Evolutionary conservation across 2,329 filamentous ascomycete genomes (phyloP).

Genomic region (Pseudogymnoascus sp.): DNA sequence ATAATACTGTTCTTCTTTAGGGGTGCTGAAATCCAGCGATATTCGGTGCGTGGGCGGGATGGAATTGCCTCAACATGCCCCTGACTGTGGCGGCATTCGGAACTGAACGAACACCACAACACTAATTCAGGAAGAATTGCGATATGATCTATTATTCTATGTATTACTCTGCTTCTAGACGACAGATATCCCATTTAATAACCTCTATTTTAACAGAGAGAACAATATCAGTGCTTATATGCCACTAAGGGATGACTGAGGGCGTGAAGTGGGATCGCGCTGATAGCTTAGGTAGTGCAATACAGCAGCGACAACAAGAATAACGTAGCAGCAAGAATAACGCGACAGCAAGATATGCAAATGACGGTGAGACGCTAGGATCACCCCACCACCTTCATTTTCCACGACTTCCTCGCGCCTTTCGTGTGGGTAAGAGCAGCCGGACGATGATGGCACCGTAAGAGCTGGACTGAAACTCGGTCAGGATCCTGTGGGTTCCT

Average conservation of each 20-base stretch:
- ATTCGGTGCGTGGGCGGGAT: neutral
- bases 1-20: neutral
- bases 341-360: neutral
- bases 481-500: neutral
- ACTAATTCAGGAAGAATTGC: neutral
- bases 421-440: constrained; percentile 2
- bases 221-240: no score
- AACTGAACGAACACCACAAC: neutral
- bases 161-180: neutral
- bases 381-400: neutral
- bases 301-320: neutral
- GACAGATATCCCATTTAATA: no score
- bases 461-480: neutral
- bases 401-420: neutral
- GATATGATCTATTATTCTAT: neutral
- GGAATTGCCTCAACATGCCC: neutral
- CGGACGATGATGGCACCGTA: constrained; percentile 9
- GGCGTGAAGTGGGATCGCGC: no score
- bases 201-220: no score
- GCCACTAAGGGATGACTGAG: no score
- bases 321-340: neutral
- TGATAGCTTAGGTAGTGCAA: neutral
- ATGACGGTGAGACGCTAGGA: neutral
- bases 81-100: neutral
- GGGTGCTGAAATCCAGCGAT: neutral